A percentile compares a stretch with the other conserved stretches of the same genome.
phyloP scores from a whole-genome alignment of 129 eudicot genomes.

The Artemisia argyi region DNA sequence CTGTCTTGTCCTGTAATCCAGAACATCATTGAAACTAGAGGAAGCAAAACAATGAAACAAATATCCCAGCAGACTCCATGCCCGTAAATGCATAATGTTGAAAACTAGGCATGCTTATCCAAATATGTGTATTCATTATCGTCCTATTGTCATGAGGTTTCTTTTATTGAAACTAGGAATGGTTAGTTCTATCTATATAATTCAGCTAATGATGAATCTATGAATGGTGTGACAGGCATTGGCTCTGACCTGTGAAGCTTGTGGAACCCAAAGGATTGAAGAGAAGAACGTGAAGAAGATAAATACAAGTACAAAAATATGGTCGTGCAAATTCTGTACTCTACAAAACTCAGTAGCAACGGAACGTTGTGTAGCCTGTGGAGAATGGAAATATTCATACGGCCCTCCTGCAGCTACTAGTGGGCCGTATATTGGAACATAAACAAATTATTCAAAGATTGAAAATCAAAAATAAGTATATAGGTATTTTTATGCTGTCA shows the following conservation, averaged over 20 bases:
- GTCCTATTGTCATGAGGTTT: not conserved
- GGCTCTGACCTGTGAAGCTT: slow-evolving; percentile 72
- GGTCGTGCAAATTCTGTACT: slow-evolving; percentile 92
- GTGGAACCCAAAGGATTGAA: slow-evolving; percentile 49
- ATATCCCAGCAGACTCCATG: too few species aligned
- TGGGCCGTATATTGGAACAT: slow-evolving; percentile 63
- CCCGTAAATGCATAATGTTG: not conserved
- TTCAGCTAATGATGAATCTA: not conserved
- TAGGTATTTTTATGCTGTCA: not conserved
- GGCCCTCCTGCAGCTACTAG: slow-evolving; percentile 53
- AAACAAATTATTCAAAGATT: not conserved
- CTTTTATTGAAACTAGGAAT: not conserved
- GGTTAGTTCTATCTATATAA: not conserved
- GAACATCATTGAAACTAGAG: not conserved
- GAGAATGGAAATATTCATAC: slow-evolving; percentile 88
- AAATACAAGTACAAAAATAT: slow-evolving; percentile 25
- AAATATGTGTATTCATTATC: not conserved
- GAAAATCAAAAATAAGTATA: not conserved
- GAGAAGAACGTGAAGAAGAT: slow-evolving; percentile 32
- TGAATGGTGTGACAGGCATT: slow-evolving; percentile 40
- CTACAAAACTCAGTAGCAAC: slow-evolving; percentile 44
- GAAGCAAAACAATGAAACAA: not conserved
- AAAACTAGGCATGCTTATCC: not conserved
- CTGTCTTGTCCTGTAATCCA: too few species aligned
- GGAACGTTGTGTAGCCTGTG: slow-evolving; percentile 73